Percentiles rank a stretch among this genome's conserved stretches.
phyloP scores from a whole-genome alignment of 2,329 filamentous ascomycete genomes.

The Sporothrix protearum region DNA sequence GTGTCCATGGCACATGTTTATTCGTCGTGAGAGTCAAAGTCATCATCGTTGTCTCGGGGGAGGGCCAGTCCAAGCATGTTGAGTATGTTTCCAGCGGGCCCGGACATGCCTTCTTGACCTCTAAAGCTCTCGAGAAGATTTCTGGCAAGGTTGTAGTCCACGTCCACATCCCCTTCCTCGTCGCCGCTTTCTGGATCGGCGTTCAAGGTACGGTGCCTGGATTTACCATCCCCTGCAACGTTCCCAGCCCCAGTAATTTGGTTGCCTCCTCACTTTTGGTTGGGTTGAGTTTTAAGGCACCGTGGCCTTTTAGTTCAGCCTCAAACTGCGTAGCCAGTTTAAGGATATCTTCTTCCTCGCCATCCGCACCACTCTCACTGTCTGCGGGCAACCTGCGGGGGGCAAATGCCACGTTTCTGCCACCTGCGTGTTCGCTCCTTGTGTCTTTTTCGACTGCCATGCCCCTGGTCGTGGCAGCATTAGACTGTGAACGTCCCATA shows the following conservation, averaged over 20 bases:
- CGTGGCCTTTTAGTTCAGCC: conserved; percentile 65
- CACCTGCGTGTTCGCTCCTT: too few relatives aligned
- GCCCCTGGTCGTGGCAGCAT: neutral
- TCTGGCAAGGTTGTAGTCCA: conserved; percentile 83
- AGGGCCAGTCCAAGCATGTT: conserved; percentile 79
- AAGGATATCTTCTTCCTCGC: conserved; percentile 52
- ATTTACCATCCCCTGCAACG: neutral
- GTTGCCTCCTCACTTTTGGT: conserved; percentile 33
- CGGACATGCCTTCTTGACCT: conserved; percentile 77
- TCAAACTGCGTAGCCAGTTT: conserved; percentile 68
- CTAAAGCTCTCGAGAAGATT: conserved; percentile 93
- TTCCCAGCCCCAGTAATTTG: conserved; percentile 32
- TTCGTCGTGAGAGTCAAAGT: conserved; percentile 33
- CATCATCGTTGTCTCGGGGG: conserved; percentile 71
- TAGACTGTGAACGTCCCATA: conserved; percentile 61
- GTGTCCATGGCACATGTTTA: conserved; percentile 49
- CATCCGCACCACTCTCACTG: conserved; percentile 31
- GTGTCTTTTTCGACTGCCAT: neutral
- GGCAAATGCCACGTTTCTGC: neutral
- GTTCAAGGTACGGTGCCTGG: neutral
- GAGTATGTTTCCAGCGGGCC: conserved; percentile 83
- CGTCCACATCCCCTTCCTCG: conserved; percentile 59
- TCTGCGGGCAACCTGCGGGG: conserved; percentile 20
- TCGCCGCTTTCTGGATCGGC: conserved; percentile 45
- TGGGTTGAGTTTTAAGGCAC: conserved; percentile 57